Evolutionary conservation across 352 stramenopile genomes (phyloP).

Genomic region (Aphanomyces astaci): DNA sequence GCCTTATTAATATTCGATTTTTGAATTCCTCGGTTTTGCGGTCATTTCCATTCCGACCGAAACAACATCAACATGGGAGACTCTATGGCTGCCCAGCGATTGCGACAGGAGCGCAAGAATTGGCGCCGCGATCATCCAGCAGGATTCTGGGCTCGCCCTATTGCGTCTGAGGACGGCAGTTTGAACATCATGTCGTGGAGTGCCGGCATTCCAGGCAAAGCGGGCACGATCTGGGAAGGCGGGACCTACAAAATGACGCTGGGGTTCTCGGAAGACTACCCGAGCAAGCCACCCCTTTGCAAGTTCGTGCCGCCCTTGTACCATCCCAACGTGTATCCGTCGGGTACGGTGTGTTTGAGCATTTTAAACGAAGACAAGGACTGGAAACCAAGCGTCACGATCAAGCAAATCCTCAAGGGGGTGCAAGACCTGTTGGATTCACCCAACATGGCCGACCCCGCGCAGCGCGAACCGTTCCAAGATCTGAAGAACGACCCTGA

Average conservation of each 20-base stretch:
- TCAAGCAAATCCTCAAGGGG: constrained; percentile 97
- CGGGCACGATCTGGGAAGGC: constrained; percentile 94
- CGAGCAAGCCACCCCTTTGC: constrained; percentile 95
- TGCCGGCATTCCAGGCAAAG: constrained; percentile 94
- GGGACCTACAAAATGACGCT: constrained; percentile 97
- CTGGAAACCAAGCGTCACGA: constrained; percentile 96
- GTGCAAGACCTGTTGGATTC: constrained; percentile 88
- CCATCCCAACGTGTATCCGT: constrained; percentile 95
- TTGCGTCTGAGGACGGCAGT: constrained; percentile 88
- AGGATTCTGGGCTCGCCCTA: constrained; percentile 95
- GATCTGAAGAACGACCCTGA: constrained; percentile 86
- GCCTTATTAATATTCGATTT: background rate
- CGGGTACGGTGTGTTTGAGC: constrained; percentile 95
- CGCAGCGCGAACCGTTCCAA: constrained; percentile 81
- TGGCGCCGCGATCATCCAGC: constrained; percentile 92
- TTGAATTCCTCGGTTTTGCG: background rate
- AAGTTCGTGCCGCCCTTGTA: constrained; percentile 97
- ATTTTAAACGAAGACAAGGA: constrained; percentile 99
- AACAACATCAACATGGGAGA: constrained; percentile 35
- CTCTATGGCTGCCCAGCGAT: constrained; percentile 84
- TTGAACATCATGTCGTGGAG: constrained; percentile 97
- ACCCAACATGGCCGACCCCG: constrained; percentile 83
- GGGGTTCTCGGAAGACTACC: constrained; percentile 97
- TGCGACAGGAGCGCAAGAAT: constrained; percentile 90
- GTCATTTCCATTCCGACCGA: constrained; percentile 1